Evolutionary conservation across 371 early-diverging fungal genomes (phyloP), one percentile per base, ranked within the genome.

Genomic region (Mucor mucedo): DNA sequence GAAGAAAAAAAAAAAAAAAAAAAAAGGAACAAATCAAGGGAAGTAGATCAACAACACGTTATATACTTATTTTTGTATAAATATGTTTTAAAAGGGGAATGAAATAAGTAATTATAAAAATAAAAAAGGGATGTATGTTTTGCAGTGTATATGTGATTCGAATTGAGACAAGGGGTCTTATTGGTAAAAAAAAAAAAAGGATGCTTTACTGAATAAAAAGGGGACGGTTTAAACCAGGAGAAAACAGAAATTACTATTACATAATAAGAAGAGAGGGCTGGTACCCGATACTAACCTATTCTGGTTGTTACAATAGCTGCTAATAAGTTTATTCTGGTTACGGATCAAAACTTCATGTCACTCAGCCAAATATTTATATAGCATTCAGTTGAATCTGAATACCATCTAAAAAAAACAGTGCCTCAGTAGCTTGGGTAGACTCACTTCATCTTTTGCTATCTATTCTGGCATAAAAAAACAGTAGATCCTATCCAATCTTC

Each of bases 1-100:
- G n/a, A n/a, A 21, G 21, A 27, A 47, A 47, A 47, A 21, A 47
- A 21, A 14, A 14, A 44, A 44, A 44, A 14, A 14, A 44, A 44
- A 44, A 44, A 14, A 44, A 44, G n/a, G 44, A 50, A 50, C 27
- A 32, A 10, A 50, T 13, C 27, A 30, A 13, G 9, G 30, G 5
- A 21, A 30, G 30, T 9, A 30, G 10, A 30, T 13, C 32, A 30
- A 30, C 7, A 30, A 29, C 28, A 50, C 28, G 50, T 50, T 50
- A 50, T 50, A 28, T 50, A 30, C 2, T 28, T 49, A 30, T 16
- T 28, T 30, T 28, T 49, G 27, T 4, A 45, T 16, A 49, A 10
- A 50, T 50, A 50, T 50, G 50, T 27, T 47, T 44, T n/a, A 30
- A 50, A 50, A 50, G 50, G 50, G 50, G 50, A 50, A 30, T 50